Evolutionary conservation across 805 yeast species (phyloP), one percentile per base, ranked within the genome.

Genomic region (Lipomyces orientalis): DNA sequence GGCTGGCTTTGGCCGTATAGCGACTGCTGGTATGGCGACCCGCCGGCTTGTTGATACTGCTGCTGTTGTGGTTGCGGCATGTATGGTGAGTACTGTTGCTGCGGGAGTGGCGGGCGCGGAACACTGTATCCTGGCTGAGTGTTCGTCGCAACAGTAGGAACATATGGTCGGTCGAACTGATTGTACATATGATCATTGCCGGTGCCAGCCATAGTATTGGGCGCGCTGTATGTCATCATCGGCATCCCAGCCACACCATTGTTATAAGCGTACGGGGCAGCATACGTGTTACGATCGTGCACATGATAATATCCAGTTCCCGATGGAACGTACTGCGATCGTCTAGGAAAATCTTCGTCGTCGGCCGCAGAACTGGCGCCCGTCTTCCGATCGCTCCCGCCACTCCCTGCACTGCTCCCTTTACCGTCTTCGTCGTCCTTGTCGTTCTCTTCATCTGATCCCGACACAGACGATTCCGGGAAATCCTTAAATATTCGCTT

Each of bases 401-500:
- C 25, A 25, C 54, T 37, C 10, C 33, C 55, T 25, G n/a, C 54
- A n/a, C 54, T 14, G 35, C 34, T 31, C 39, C 39, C 31, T 10
- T 19, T 16, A 16, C 34, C 19, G 31, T 51, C 52, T 10, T 14
- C 61, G 14, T 56, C 34, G 2, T 56, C 60, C 51, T 35, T 16
- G 55, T 54, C 66, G n/a, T 54, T 61, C 39, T 29, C 58, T 8
- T 62, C 71, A 29, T 54, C 60, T 37, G 64, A 31, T 35, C 63
- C 31, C n/a, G 55, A 52, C 14, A 16, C 58, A 22, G 65, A 62
- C 7, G 62, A 29, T 37, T 63, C 71, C 25, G 72, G 62, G 54
- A 72, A 73, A 52, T 73, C 77, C 60, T 75, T 66, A 67, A 82
- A 81, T 29, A 82, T 82, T 57, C 81, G 73, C 34, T 79, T 81